These are phyloP conservation scores for Colletotrichum sp. DNA, from an alignment of 2,329 filamentous ascomycete genomes.

Conservation along the genomic window DNA sequence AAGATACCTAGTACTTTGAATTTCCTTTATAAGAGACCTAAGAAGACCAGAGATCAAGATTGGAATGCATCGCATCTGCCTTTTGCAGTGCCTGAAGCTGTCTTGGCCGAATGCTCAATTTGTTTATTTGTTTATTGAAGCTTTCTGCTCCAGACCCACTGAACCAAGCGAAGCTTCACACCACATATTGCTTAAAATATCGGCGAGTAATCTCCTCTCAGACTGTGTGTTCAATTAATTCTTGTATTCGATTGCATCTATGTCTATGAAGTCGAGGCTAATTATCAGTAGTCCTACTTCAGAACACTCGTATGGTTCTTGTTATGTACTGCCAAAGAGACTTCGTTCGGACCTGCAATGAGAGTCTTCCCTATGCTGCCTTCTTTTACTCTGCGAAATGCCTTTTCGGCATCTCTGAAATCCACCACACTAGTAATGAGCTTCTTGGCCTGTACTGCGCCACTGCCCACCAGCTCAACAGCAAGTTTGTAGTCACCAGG, in stretches of 20 bases:
- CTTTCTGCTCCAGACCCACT: background rate
- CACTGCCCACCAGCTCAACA: conserved; percentile 75
- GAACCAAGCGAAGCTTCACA: accelerated
- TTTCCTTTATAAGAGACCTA: accelerated
- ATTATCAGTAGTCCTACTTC: accelerated
- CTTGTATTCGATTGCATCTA: accelerated
- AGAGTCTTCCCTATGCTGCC: conserved; percentile 78
- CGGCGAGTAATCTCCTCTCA: background rate
- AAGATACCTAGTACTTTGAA: too few relatives aligned
- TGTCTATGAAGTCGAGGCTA: accelerated
- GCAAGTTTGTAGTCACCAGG: conserved; percentile 87
- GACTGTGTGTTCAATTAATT: accelerated
- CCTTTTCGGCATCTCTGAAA: conserved; percentile 83
- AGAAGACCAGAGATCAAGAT: accelerated
- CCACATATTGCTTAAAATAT: background rate
- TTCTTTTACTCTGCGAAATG: conserved; percentile 84
- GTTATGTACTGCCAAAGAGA: background rate
- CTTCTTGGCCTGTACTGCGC: conserved; percentile 80
- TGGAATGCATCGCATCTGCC: accelerated
- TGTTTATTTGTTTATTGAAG: accelerated
- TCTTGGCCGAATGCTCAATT: background rate
- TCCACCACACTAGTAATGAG: conserved; percentile 79
- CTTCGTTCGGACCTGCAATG: conserved; percentile 69
- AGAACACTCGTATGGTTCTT: background rate
- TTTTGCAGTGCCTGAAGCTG: accelerated